Evolutionary conservation across 1,284 basidiomycete genomes (phyloP).

Genomic region (Chalciporus sp.): DNA sequence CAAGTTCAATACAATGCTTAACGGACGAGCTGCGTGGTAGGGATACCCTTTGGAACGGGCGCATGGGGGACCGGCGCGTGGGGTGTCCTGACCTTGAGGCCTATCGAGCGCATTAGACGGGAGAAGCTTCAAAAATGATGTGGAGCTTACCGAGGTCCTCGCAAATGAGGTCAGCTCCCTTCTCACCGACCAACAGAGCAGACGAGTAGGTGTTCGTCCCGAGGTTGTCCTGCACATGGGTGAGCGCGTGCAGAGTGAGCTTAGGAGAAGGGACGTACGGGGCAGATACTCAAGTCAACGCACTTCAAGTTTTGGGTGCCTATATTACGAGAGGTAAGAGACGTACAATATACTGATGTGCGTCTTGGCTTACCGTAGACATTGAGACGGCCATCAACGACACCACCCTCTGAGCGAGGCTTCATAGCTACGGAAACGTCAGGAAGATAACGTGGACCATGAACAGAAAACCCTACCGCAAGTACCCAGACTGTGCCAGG

Average conservation of each 20-base stretch:
- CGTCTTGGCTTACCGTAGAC: slow-evolving; percentile 51
- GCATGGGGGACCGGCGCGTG: slow-evolving; percentile 74
- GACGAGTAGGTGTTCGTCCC: slow-evolving; percentile 76
- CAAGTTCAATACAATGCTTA: neutral
- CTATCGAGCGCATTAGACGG: slow-evolving; percentile 33
- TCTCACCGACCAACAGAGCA: slow-evolving; percentile 69
- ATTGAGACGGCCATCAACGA: slow-evolving; percentile 70
- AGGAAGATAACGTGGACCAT: neutral
- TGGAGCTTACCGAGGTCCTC: slow-evolving; percentile 62
- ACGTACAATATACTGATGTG: neutral
- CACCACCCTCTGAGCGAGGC: slow-evolving; percentile 74
- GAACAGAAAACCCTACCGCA: slow-evolving; percentile 28
- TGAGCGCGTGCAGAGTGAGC: neutral
- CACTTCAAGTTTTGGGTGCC: slow-evolving; percentile 61
- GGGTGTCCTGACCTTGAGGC: slow-evolving; percentile 60
- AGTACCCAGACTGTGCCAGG: slow-evolving; percentile 68
- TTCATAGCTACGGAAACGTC: slow-evolving; percentile 55
- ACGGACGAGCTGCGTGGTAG: slow-evolving; percentile 47
- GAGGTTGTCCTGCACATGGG: slow-evolving; percentile 55
- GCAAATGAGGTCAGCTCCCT: slow-evolving; percentile 62
- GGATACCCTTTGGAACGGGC: slow-evolving; percentile 57
- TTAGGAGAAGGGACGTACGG: slow-evolving; percentile 41
- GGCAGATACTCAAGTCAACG: slow-evolving; percentile 70
- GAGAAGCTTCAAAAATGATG: neutral
- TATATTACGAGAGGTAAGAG: neutral